Evolutionary conservation across 1,284 basidiomycete species (phyloP), one percentile per base, ranked within the genome.

Genomic region (Ganoderma meredithae): DNA sequence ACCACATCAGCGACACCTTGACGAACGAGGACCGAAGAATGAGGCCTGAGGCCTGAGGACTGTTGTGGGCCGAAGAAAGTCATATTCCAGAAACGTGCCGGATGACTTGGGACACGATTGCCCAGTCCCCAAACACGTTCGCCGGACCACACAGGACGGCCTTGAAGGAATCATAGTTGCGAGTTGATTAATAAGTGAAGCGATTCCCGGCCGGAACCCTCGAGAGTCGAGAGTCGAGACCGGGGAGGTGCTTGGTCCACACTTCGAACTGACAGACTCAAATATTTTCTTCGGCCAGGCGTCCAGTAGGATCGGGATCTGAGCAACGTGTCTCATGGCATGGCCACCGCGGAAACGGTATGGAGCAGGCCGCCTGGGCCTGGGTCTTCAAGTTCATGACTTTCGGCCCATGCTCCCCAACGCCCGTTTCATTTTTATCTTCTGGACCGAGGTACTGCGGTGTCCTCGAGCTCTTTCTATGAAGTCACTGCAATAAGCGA

Each of bases 291-390:
- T 2, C 1, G 33, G 33, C 33, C 1, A 22, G n/a, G 55, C 33
- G 55, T 58, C 55, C 55, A 39, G 55, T 58, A 58, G 22, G 55
- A 58, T 58, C 55, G 1, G 33, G 55, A 58, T 58, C 55, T 58
- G 33, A 58, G 33, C 9, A 33, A 58, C 55, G 55, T 58, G 27
- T 33, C 55, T 36, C 55, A 10, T 58, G 7, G 33, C 55, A 25
- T 52, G 49, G 19, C n/a, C 53, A 33, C 53, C 27, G 22, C 10
- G 25, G 19, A 10, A 10, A n/a, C 44, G 3, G 27, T 3, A 2
- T 31, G 27, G 3, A 31, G 27, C 27, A 31, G 27, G 27, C 27
- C 27, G 27, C 27, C 27, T 31, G 15, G n/a, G 43, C 7, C 43
- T 25, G 22, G 47, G 22, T 49, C 47, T 49, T 49, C 47, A 12